Evolutionary conservation across 2,329 filamentous ascomycete species (phyloP).

Genomic region (Waltergamsia citrina): DNA sequence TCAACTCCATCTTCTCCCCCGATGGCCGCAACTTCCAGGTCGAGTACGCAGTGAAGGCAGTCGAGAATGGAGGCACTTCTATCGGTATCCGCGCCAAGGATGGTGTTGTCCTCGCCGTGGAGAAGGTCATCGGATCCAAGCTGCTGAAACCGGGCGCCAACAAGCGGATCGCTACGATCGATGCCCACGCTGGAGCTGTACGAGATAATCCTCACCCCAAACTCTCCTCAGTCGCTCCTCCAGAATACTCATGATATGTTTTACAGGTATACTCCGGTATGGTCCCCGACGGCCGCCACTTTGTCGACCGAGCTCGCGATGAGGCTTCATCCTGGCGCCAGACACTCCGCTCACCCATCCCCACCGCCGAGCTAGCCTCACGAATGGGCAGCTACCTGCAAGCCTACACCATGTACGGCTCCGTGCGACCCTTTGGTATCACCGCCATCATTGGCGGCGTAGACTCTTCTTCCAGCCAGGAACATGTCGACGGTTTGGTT

Average conservation of each 20-base stretch:
- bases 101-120: slow-evolving; percentile 88
- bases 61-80: slow-evolving; percentile 94
- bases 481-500: slow-evolving; percentile 83
- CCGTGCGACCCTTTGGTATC: slow-evolving; percentile 92
- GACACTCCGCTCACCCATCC: slow-evolving; percentile 91
- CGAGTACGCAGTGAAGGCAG: slow-evolving; percentile 97
- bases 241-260: neutral
- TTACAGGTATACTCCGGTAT: slow-evolving; percentile 83
- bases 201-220: slow-evolving; percentile 23
- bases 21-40: slow-evolving; percentile 99
- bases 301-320: slow-evolving; percentile 87
- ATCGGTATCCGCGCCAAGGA: slow-evolving; percentile 96
- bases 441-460: slow-evolving; percentile 90
- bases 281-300: slow-evolving; percentile 89
- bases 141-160: slow-evolving; percentile 91
- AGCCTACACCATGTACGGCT: slow-evolving; percentile 94
- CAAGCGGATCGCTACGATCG: slow-evolving; percentile 92
- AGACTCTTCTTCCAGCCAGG: slow-evolving; percentile 79
- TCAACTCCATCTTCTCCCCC: slow-evolving; percentile 98
- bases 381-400: slow-evolving; percentile 95
- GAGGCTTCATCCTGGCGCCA: slow-evolving; percentile 87
- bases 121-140: slow-evolving; percentile 95
- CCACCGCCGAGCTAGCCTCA: slow-evolving; percentile 76
- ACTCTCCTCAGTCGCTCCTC: neutral
- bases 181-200: slow-evolving; percentile 90